These are phyloP conservation scores for Erythrophleum ivorense DNA, from an alignment of 331 rosid genomes.

Conservation along the genomic window DNA sequence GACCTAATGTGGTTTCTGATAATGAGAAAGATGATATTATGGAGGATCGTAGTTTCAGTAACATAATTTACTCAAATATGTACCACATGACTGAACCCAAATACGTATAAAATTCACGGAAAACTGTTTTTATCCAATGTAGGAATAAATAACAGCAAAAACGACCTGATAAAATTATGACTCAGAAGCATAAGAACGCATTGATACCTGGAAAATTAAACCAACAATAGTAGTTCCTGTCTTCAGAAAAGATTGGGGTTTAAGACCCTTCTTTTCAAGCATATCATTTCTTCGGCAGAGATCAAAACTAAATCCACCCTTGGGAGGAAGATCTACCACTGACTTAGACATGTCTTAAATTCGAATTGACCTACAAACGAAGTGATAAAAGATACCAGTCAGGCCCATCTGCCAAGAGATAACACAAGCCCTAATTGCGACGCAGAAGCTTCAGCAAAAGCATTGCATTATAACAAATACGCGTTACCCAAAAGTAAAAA, in stretches of 20 bases:
- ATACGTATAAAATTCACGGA: not conserved
- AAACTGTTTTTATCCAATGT: not conserved
- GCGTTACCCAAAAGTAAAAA: not conserved
- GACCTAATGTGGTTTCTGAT: not conserved
- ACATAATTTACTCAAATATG: not conserved
- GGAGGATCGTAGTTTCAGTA: not conserved
- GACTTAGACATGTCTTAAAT: slow-evolving; percentile 52
- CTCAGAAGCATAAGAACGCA: not conserved
- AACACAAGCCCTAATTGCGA: not conserved
- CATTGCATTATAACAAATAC: not conserved
- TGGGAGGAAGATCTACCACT: slow-evolving; percentile 66
- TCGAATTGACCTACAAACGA: slow-evolving; percentile 4
- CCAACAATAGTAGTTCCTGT: slow-evolving; percentile 96
- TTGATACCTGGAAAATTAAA: slow-evolving; percentile 68
- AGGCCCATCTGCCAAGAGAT: not conserved
- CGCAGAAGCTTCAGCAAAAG: not conserved
- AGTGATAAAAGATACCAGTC: not conserved
- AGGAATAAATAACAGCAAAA: not conserved
- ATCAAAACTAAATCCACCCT: slow-evolving; percentile 91
- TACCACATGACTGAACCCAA: not conserved
- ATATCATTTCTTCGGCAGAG: slow-evolving; percentile 86
- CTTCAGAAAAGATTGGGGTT: slow-evolving; percentile 65
- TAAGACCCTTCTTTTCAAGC: slow-evolving; percentile 76
- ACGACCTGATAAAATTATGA: not conserved
- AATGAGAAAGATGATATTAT: not conserved